Evolutionary conservation across 2,329 filamentous ascomycete genomes (phyloP), one percentile per base, ranked within the genome.

Genomic region (Botryotinia calthae): DNA sequence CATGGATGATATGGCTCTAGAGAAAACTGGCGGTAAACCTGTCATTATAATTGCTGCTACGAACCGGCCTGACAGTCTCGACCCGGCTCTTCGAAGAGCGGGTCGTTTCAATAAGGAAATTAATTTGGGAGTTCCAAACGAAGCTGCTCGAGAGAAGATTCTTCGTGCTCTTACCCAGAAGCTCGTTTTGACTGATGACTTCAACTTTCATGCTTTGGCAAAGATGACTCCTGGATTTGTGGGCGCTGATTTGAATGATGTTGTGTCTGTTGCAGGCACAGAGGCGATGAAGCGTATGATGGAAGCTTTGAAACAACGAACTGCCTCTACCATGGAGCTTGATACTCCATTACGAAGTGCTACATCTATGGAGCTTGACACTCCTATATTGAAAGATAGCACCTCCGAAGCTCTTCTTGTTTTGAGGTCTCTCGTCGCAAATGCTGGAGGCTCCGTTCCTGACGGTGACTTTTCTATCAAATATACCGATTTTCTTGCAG

Each of bases 31-130:
- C n/a, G 90, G 89, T 4, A 93, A 93, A 79, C 91, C 92, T 1
- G 93, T 98, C 14, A 91, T 98, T 46, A 93, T 97, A 22, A 87
- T 98, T 68, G 96, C 95, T 1, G 96, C 96, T 4, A 98, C 95
- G 0, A 97, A 97, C 80, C 87, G 92, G 51, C 92, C 94, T 0
- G 94, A 97, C 79, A 94, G 91, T 77, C 85, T 99, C 51, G 94
- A 98, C 79, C 91, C 94, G 0, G 90, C 90, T 0, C 83, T 97
- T 46, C 87, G 91, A 78, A 87, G 90, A 81, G 90, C 88, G 71
- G 95, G 92, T 16, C 86, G 91, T 69, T 97, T 97, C 80, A 92
- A 93, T 77, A 90, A 89, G 73, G 95, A 94, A 78, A 91, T 98
- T 76, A 94, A 95, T 79, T 90, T 98, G 81, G 91, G 91, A 34